These are phyloP conservation scores for Bathelium albidoporum DNA, from an alignment of 495 filamentous ascomycete species.

Conservation along the genomic window DNA sequence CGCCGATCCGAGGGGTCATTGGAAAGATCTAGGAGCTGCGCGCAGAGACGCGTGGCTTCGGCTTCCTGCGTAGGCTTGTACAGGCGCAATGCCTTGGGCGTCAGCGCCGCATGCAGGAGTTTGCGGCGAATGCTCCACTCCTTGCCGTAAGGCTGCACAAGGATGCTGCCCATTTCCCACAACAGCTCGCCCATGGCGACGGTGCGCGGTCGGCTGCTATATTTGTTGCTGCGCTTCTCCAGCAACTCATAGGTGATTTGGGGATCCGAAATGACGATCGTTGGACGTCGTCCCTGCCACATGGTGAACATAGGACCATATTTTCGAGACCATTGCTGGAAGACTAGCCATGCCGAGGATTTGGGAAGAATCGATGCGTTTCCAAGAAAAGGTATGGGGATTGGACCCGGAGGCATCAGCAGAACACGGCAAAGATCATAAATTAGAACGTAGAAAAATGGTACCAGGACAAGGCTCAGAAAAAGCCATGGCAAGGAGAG, in stretches of 20 bases:
- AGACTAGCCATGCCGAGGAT: constrained; percentile 49
- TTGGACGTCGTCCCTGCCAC: constrained; percentile 52
- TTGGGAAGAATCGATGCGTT: constrained; percentile 45
- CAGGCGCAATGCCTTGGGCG: constrained; percentile 36
- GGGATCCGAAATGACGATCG: constrained; percentile 53
- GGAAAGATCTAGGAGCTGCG: constrained; percentile 18
- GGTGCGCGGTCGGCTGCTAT: constrained; percentile 44
- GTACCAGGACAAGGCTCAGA: neutral
- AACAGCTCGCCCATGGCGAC: constrained; percentile 45
- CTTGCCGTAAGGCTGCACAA: constrained; percentile 42
- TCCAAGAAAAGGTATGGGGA: constrained; percentile 44
- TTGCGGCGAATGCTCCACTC: constrained; percentile 36
- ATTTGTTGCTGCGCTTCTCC: constrained; percentile 44
- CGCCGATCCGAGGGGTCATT: neutral
- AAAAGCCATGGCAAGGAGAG: neutral
- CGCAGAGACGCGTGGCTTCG: constrained; percentile 30
- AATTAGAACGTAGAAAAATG: constrained; percentile 8
- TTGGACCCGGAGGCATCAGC: constrained; percentile 44
- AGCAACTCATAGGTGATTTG: constrained; percentile 49
- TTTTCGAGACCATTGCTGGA: constrained; percentile 42
- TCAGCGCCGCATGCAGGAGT: constrained; percentile 34
- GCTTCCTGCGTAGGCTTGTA: constrained; percentile 40
- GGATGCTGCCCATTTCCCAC: constrained; percentile 38
- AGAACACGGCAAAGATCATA: constrained; percentile 14
- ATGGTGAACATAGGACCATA: constrained; percentile 54